Percentiles rank a stretch among this genome's conserved stretches.
Conservation (phyloP, 768 basidiomycete genomes). For the Fomitopsis serialis region DNA sequence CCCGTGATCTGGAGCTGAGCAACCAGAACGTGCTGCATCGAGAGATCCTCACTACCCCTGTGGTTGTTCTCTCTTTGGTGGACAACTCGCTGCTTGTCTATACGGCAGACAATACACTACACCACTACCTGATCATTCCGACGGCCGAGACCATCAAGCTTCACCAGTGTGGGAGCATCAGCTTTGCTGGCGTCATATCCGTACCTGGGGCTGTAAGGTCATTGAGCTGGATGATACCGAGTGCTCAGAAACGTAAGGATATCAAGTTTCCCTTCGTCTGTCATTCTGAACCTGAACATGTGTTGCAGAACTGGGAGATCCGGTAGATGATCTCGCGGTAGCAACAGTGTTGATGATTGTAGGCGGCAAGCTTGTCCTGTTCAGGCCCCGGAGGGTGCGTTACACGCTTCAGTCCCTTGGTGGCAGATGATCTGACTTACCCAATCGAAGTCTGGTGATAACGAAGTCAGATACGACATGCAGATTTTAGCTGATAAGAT, state of each 20-base stretch:
- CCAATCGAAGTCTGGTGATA: constrained; percentile 58
- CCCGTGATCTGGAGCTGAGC: constrained; percentile 83
- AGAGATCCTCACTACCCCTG: constrained; percentile 68
- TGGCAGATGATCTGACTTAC: neutral
- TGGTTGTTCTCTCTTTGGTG: constrained; percentile 84
- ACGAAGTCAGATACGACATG: constrained; percentile 95
- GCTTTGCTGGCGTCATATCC: constrained; percentile 85
- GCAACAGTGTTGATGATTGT: constrained; percentile 96
- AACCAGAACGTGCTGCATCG: constrained; percentile 80
- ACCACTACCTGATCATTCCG: constrained; percentile 88
- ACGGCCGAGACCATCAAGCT: constrained; percentile 79
- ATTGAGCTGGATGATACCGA: constrained; percentile 96
- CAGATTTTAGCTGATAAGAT: constrained; percentile 96
- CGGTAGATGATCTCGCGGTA: constrained; percentile 84
- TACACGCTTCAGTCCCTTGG: neutral
- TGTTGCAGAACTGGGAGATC: constrained; percentile 81
- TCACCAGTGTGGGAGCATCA: constrained; percentile 91
- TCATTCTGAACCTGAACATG: neutral
- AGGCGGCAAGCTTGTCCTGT: constrained; percentile 82
- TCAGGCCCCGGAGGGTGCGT: constrained; percentile 82
- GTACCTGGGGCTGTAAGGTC: constrained; percentile 80
- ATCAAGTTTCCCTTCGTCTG: neutral
- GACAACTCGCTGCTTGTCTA: constrained; percentile 95
- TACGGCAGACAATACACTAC: constrained; percentile 88
- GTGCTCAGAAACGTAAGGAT: constrained; percentile 81